phyloP scores from a whole-genome alignment of 306 rosid genomes.

The Betula pendula region DNA sequence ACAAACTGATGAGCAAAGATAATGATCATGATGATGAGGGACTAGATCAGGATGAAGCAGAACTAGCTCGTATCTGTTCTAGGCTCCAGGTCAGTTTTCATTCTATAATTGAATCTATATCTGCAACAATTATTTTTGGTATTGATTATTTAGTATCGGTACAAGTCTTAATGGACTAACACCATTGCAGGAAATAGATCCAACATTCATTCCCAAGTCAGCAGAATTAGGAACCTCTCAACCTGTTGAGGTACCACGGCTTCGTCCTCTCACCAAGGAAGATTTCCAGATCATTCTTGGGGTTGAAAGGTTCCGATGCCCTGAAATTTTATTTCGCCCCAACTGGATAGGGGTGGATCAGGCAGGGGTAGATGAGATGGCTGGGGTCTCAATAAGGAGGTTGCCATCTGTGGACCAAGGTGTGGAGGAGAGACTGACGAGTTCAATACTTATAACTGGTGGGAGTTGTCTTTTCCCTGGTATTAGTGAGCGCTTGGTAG shows the following conservation, averaged over 20 bases:
- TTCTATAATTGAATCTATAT: neutral
- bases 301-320: slow-evolving; percentile 93
- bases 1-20: slow-evolving; percentile 81
- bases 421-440: slow-evolving; percentile 65
- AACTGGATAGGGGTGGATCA: slow-evolving; percentile 92
- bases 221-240: slow-evolving; percentile 61
- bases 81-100: slow-evolving; percentile 72
- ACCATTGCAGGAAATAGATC: slow-evolving; percentile 73
- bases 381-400: slow-evolving; percentile 81
- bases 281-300: slow-evolving; percentile 82
- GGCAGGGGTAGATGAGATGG: slow-evolving; percentile 91
- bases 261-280: slow-evolving; percentile 69
- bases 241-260: slow-evolving; percentile 55
- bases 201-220: slow-evolving; percentile 71
- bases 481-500: slow-evolving; percentile 71
- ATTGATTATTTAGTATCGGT: slow-evolving; percentile 1
- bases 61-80: slow-evolving; percentile 65
- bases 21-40: slow-evolving; percentile 75
- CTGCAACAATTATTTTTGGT: neutral
- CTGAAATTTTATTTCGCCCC: slow-evolving; percentile 82
- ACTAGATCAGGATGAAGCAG: slow-evolving; percentile 69
- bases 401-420: slow-evolving; percentile 46
- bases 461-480: slow-evolving; percentile 88
- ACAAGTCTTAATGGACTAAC: slow-evolving; percentile 17
- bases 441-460: slow-evolving; percentile 74